These are phyloP conservation scores for Cenchrus purpureus DNA, from an alignment of 176 grass and related monocot species.

Conservation along the genomic window DNA sequence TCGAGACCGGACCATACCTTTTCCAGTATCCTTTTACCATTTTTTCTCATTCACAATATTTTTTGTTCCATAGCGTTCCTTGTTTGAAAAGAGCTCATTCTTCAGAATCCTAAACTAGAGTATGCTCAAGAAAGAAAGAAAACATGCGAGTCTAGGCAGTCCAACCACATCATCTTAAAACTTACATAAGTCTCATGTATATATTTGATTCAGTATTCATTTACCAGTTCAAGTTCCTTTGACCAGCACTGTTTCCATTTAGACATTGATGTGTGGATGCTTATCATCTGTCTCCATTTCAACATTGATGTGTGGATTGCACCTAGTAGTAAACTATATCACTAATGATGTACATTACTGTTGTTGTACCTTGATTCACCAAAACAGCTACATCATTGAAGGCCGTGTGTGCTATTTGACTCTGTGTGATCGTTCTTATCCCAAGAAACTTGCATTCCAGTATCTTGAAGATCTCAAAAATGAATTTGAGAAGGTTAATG, in stretches of 20 bases:
- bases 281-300: slow-evolving; percentile 1
- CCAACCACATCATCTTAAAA: neutral
- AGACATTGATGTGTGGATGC: neutral
- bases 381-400: slow-evolving; percentile 85
- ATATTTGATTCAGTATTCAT: neutral
- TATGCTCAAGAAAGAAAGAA: neutral
- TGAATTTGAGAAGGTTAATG: slow-evolving; percentile 91
- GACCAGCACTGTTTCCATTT: neutral
- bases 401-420: slow-evolving; percentile 87
- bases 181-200: neutral
- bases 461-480: slow-evolving; percentile 92
- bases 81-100: neutral
- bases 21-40: slow-evolving; percentile 74
- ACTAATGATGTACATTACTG: neutral
- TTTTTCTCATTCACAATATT: neutral
- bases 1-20: slow-evolving; percentile 82
- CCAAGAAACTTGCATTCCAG: slow-evolving; percentile 97
- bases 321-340: neutral
- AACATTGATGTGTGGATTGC: neutral
- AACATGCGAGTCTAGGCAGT: neutral
- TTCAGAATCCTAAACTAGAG: neutral
- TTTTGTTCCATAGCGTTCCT: neutral
- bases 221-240: slow-evolving; percentile 22
- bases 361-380: slow-evolving; percentile 45
- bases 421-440: slow-evolving; percentile 93